Percentiles rank a stretch among this genome's conserved stretches.
Conservation (phyloP, 2,329 filamentous ascomycete genomes). For the Hirsutella rhossiliensis region DNA sequence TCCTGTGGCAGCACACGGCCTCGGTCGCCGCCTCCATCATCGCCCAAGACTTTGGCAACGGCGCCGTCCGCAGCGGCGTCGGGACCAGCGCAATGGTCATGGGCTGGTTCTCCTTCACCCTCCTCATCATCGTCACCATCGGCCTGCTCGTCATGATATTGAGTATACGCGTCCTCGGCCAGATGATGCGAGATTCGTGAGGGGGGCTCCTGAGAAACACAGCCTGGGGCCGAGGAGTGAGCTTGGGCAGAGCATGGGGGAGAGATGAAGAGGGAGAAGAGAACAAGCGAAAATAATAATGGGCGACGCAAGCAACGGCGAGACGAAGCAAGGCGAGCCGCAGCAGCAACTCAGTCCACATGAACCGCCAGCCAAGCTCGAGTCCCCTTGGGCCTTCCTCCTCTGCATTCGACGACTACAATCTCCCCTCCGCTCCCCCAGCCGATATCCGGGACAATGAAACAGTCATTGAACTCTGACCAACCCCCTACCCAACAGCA, state of each 20-base stretch:
- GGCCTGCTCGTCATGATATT: constrained; percentile 93
- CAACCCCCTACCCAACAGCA: no score
- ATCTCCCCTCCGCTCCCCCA: no score
- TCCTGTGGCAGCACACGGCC: constrained; percentile 87
- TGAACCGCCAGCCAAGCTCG: no score
- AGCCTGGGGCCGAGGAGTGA: background rate
- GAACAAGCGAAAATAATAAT: no score
- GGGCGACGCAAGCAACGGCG: no score
- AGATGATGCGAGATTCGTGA: constrained; percentile 28
- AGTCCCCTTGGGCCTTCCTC: no score
- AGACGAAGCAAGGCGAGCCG: no score
- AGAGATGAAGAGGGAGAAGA: background rate
- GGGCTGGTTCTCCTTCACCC: constrained; percentile 91
- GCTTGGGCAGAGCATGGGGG: background rate
- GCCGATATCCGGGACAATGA: no score
- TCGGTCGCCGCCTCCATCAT: constrained; percentile 92
- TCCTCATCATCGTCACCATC: constrained; percentile 92
- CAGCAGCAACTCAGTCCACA: no score
- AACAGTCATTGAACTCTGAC: no score
- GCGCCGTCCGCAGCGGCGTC: constrained; percentile 73
- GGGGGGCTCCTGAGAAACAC: background rate
- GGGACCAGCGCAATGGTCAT: constrained; percentile 94
- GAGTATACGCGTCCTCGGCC: constrained; percentile 70
- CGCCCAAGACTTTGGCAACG: constrained; percentile 85
- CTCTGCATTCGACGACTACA: no score